phyloP scores from a whole-genome alignment of 2,329 filamentous ascomycete genomes.

The Chaetomiaceae sp. region DNA sequence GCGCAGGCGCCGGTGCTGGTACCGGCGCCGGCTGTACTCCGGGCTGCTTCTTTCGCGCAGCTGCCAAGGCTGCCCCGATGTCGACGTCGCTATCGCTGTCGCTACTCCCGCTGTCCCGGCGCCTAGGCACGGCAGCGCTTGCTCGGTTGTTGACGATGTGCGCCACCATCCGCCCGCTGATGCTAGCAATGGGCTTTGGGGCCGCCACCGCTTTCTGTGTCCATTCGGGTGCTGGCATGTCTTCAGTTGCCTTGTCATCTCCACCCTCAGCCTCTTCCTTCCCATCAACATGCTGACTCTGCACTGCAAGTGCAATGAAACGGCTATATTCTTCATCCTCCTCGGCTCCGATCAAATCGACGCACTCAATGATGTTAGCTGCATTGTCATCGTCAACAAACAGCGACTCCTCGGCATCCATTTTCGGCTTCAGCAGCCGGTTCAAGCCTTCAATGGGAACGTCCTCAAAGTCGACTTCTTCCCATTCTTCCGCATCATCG shows the following conservation, averaged over 20 bases:
- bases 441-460: slow-evolving; percentile 88
- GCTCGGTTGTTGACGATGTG: slow-evolving; percentile 69
- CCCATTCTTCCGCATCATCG: slow-evolving; percentile 57
- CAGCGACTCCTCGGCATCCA: slow-evolving; percentile 48
- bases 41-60: slow-evolving; percentile 58
- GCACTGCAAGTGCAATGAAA: slow-evolving; percentile 80
- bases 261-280: slow-evolving; percentile 30
- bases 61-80: slow-evolving; percentile 67
- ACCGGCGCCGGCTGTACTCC: slow-evolving; percentile 29
- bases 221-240: slow-evolving; percentile 49
- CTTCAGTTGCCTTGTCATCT: slow-evolving; percentile 44
- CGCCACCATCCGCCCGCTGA: slow-evolving; percentile 58
- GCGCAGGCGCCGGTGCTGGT: slow-evolving; percentile 27
- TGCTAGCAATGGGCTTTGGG: slow-evolving; percentile 45
- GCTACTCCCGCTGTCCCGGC: slow-evolving; percentile 48
- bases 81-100: slow-evolving; percentile 79
- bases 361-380: slow-evolving; percentile 31
- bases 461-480: slow-evolving; percentile 82
- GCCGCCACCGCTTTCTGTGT: slow-evolving; percentile 47
- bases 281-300: slow-evolving; percentile 47
- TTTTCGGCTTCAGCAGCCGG: slow-evolving; percentile 58
- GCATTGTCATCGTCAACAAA: slow-evolving; percentile 40
- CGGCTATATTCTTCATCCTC: slow-evolving; percentile 61
- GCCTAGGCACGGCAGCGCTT: slow-evolving; percentile 51
- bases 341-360: slow-evolving; percentile 28